A percentile compares a stretch with the other conserved stretches of the same genome.
Conservation (phyloP, 2,329 filamentous ascomycete species). For the Fusarium chuoi region DNA sequence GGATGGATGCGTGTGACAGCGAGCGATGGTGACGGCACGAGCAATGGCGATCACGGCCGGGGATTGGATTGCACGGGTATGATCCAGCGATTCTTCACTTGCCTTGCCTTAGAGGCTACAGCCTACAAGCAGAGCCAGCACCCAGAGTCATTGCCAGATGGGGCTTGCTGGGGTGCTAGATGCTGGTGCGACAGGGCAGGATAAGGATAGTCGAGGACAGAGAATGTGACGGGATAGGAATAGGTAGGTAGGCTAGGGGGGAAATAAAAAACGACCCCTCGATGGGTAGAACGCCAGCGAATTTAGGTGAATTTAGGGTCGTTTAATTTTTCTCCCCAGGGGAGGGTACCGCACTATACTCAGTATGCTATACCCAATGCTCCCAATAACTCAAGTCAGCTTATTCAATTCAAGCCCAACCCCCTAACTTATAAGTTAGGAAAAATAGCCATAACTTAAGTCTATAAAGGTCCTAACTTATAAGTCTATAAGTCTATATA, state of each 20-base stretch:
- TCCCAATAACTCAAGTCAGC: too few relatives aligned
- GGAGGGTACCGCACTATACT: too few relatives aligned
- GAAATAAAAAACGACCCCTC: too few relatives aligned
- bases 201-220: constrained; percentile 26
- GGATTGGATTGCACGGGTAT: constrained; percentile 25
- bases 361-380: too few relatives aligned
- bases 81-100: constrained; percentile 30
- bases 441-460: too few relatives aligned
- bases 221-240: constrained; percentile 27
- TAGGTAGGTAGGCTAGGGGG: constrained; percentile 7
- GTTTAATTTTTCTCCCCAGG: too few relatives aligned
- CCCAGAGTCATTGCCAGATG: constrained; percentile 1
- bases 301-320: too few relatives aligned
- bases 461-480: too few relatives aligned
- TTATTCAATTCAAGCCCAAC: too few relatives aligned
- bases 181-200: constrained; percentile 35
- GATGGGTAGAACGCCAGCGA: too few relatives aligned
- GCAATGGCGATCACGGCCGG: constrained; percentile 35
- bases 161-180: constrained; percentile 28
- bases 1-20: constrained; percentile 37
- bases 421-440: too few relatives aligned
- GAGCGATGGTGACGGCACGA: constrained; percentile 36
- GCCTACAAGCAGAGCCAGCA: constrained; percentile 20
- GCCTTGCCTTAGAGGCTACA: constrained; percentile 7
- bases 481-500: too few relatives aligned